Base-by-base conservation (phyloP, 805 yeast genomes). In the Kodamaea hsintzibuensis region DNA sequence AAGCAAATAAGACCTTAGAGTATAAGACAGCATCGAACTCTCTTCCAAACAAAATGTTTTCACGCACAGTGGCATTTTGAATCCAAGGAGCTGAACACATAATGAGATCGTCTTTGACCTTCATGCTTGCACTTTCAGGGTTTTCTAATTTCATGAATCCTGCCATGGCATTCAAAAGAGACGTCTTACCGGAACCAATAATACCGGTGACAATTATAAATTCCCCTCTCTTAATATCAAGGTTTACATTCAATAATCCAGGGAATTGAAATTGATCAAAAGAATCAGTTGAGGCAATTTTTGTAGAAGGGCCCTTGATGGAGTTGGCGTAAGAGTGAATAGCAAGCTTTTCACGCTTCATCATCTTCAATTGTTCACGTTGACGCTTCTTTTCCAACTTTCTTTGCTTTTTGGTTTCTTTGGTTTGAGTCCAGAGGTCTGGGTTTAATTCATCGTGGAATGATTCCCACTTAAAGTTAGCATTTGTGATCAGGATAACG, bases 121-220 rank as follows among this genome's bases (percentile, higher is more conserved):
- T 54, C 42, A 72, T 52, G 5, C 55, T 37, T 13, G 76, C 78
- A 3, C 48, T 37, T 2, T 55, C 51, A 3, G 70, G 71, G 53
- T 65, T 65, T 37, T 57, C 42, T 54, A 68, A 51, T 51, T 68
- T 69, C 79, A 76, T 73, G 55, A 67, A 65, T 1, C 79, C 79
- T 8, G 76, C 70, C 37, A 76, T 58, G 1, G 79, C 80, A 53
- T 57, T 63, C 48, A 76, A 67, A 39, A 76, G 65, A 1, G 79
- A 73, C 1, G 79, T 63, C 58, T 76, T 76, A 49, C 80, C 80
- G 5, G 76, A 67, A 14, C 80, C 80, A 57, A 74, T 74, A 43
- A 67, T 65, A 27, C 80, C 80, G 17, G 79, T 74, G 25, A 76
- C 65, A 33, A 74, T 74, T 43, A 76, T 65, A 56, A 76, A 76